These are phyloP conservation scores for Saccharomycopsis fibuligera DNA, from an alignment of 805 yeast genomes.

Conservation along the genomic window DNA sequence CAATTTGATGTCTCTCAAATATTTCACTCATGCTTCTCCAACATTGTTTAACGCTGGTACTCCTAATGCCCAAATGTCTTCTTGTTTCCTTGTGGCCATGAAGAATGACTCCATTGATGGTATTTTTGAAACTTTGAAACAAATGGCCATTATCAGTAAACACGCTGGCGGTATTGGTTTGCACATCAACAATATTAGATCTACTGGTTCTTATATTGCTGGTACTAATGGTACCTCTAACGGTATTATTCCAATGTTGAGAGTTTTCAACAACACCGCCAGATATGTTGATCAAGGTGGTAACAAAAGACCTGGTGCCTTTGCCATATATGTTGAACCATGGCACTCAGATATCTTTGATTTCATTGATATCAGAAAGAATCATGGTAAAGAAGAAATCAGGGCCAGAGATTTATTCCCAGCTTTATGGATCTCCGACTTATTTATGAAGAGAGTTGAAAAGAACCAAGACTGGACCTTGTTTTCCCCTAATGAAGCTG, in stretches of 20 bases:
- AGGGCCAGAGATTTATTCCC: conserved; percentile 91
- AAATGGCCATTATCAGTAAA: conserved; percentile 85
- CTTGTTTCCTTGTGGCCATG: conserved; percentile 89
- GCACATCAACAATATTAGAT: conserved; percentile 80
- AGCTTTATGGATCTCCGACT: conserved; percentile 92
- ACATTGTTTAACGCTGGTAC: conserved; percentile 93
- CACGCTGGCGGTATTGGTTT: conserved; percentile 95
- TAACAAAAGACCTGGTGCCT: conserved; percentile 96
- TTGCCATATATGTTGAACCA: conserved; percentile 89
- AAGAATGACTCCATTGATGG: conserved; percentile 95
- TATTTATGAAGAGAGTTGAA: conserved; percentile 89
- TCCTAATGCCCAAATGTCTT: conserved; percentile 75
- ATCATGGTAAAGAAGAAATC: conserved; percentile 90
- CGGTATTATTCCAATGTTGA: conserved; percentile 92
- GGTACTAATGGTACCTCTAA: conserved; percentile 91
- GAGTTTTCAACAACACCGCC: conserved; percentile 93
- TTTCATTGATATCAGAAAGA: conserved; percentile 79
- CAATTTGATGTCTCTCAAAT: conserved; percentile 77
- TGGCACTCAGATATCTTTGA: conserved; percentile 95
- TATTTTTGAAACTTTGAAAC: conserved; percentile 81
- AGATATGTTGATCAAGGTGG: conserved; percentile 98
- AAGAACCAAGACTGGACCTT: conserved; percentile 76
- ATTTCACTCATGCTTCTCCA: conserved; percentile 92
- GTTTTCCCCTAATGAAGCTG: conserved; percentile 84
- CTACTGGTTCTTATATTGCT: conserved; percentile 80